Percentiles rank a stretch among this genome's conserved stretches.
Conservation (phyloP, 768 basidiomycete species). For the Kwoniella mangroviensis region DNA sequence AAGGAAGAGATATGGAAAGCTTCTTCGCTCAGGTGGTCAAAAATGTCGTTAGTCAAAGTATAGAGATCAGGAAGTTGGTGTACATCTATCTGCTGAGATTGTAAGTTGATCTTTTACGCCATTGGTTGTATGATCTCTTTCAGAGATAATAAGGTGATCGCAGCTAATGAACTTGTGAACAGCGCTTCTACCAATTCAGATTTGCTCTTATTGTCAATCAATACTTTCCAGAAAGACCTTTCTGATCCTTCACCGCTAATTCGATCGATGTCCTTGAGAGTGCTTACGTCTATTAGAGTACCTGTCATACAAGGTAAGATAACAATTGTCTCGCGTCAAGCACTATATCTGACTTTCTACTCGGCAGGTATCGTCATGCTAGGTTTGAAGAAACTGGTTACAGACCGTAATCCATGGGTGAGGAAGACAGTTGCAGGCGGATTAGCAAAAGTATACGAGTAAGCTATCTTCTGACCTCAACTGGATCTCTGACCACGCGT, state of each 20-base stretch:
- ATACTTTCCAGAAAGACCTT: conserved; percentile 97
- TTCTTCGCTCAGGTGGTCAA: conserved; percentile 98
- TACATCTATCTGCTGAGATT: conserved; percentile 97
- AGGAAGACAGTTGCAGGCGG: conserved; percentile 90
- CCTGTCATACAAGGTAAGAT: conserved; percentile 69
- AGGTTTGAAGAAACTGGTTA: conserved; percentile 88
- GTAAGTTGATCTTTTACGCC: conserved; percentile 34
- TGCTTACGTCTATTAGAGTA: conserved; percentile 88
- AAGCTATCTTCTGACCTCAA: conserved; percentile 35
- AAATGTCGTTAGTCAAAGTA: conserved; percentile 88
- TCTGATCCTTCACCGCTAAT: conserved; percentile 90
- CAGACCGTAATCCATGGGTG: conserved; percentile 91
- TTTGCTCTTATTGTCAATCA: conserved; percentile 91
- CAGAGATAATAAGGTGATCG: background rate
- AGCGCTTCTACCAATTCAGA: conserved; percentile 88
- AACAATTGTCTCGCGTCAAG: background rate
- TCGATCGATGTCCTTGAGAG: conserved; percentile 91
- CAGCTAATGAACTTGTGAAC: conserved; percentile 5
- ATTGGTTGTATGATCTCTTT: background rate
- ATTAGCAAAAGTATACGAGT: conserved; percentile 83
- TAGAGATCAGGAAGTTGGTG: conserved; percentile 91
- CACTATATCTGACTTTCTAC: background rate
- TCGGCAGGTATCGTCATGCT: conserved; percentile 60
- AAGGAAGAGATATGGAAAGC: conserved; percentile 84
- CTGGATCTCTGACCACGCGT: conserved; percentile 12